Evolutionary conservation across 768 basidiomycete species (phyloP), one percentile per base, ranked within the genome.

Genomic region (Leccinum pellstonianum): DNA sequence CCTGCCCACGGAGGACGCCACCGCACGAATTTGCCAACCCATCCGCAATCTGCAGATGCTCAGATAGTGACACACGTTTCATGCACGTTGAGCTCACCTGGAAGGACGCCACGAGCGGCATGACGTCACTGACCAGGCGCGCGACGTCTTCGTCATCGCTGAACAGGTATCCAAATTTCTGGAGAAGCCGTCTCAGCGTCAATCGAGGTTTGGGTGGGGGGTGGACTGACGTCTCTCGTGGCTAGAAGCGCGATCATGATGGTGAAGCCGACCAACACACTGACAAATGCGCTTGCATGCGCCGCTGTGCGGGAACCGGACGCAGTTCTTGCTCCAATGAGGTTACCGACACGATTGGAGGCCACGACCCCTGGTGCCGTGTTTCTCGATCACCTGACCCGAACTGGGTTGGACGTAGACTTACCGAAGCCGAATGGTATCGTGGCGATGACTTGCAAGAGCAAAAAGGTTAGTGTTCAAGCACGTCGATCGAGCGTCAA

Each of bases 371-470:
- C 79, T 81, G 59, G 5, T 59, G 3, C 49, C n/a, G 43, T 4
- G 51, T 62, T 6, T 25, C 52, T 21, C 27, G 10, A 49, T 4
- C 14, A 48, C 9, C 3, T 27, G 25, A 17, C 11, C 29, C 23
- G 51, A 25, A 5, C 12, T 25, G 2, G 11, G 6, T 23, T 10
- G 5, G 19, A n/a, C 7, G 41, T 51, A 47, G 19, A 62, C 64
- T 9, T 54, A 80, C 80, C 87, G 48, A 90, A 85, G 8, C 88
- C 88, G 63, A 90, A 90, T 0, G 90, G 90, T 50, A 91, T 81
- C 0, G 87, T 90, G 57, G 87, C 86, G 29, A 91, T 75, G 64
- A 90, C 86, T 70, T 83, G 63, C 11, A 31, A 17, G 25, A 50
- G 54, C 41, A 11, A 5, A 23, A 19, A 15, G 21, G 54, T 56